These are phyloP conservation scores for Stephania cephalantha DNA, from an alignment of 164 flowering plant species.

Conservation along the genomic window DNA sequence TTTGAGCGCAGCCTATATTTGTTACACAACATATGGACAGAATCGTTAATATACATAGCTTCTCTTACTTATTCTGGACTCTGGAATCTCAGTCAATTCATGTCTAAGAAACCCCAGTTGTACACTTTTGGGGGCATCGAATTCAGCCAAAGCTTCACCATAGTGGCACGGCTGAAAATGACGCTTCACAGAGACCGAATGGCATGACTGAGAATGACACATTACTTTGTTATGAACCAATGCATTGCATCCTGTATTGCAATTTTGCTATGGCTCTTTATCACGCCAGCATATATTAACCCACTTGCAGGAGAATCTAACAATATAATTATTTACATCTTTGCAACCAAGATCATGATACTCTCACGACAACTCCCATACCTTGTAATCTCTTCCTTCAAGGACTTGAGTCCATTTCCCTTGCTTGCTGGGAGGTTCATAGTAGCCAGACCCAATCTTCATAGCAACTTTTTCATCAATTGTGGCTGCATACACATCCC, in stretches of 20 bases:
- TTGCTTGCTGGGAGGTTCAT: conserved; percentile 60
- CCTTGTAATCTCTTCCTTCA: conserved; percentile 88
- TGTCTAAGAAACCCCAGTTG: not conserved
- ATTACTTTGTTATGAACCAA: not conserved
- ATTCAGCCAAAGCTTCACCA: not conserved
- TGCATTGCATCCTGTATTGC: not conserved
- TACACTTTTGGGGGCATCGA: not conserved
- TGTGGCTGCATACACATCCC: conserved; percentile 87
- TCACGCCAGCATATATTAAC: not conserved
- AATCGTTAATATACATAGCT: not conserved
- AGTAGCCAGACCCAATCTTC: conserved; percentile 94
- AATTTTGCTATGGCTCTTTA: not conserved
- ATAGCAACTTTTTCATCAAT: conserved; percentile 73
- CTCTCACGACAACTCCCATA: conserved; percentile 67
- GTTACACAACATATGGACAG: not conserved
- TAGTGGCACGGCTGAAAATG: not conserved
- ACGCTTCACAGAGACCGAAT: not conserved
- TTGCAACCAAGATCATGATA: not conserved
- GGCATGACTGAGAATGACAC: not conserved
- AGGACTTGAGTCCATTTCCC: conserved; percentile 47
- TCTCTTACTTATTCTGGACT: not conserved
- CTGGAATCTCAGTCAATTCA: not conserved
- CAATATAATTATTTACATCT: not conserved
- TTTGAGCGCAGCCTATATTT: not conserved
- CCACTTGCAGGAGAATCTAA: not conserved